phyloP scores from a whole-genome alignment of 2,329 filamentous ascomycete genomes.

The Pseudopithomyces chartarum region DNA sequence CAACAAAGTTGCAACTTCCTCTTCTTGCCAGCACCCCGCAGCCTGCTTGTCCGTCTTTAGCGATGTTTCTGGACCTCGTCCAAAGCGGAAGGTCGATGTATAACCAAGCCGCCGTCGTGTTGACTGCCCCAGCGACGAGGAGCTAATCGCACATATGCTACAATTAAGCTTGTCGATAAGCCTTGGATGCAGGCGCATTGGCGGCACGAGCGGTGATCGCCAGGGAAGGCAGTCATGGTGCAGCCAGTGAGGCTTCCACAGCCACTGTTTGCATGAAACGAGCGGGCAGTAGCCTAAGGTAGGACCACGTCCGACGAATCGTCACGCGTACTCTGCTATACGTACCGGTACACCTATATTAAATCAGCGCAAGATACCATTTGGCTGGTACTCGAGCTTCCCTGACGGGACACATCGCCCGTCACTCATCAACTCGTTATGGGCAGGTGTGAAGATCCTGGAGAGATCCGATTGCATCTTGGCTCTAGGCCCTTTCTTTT shows the following conservation, averaged over 20 bases:
- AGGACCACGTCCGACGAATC: constrained; percentile 16
- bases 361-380: constrained; percentile 22
- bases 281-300: constrained; percentile 1
- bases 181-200: constrained; percentile 5
- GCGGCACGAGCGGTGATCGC: constrained; percentile 16
- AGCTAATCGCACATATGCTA: background rate
- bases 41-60: constrained; percentile 2
- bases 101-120: constrained; percentile 10
- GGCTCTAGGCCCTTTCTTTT: background rate
- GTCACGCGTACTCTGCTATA: constrained; percentile 14
- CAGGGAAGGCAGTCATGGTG: constrained; percentile 13
- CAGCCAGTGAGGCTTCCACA: constrained; percentile 17
- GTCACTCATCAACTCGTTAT: constrained; percentile 27
- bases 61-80: constrained; percentile 13
- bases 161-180: constrained; percentile 17
- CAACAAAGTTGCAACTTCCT: constrained; percentile 8
- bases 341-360: constrained; percentile 24
- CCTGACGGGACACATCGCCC: constrained; percentile 27
- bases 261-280: constrained; percentile 20
- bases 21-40: constrained; percentile 2
- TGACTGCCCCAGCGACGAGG: constrained; percentile 4
- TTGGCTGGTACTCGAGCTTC: constrained; percentile 24
- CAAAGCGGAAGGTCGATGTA: constrained; percentile 21
- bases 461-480: constrained; percentile 1
- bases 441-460: constrained; percentile 30